phyloP scores from a whole-genome alignment of 2,329 filamentous ascomycete genomes.

The Sporothrix phasma region DNA sequence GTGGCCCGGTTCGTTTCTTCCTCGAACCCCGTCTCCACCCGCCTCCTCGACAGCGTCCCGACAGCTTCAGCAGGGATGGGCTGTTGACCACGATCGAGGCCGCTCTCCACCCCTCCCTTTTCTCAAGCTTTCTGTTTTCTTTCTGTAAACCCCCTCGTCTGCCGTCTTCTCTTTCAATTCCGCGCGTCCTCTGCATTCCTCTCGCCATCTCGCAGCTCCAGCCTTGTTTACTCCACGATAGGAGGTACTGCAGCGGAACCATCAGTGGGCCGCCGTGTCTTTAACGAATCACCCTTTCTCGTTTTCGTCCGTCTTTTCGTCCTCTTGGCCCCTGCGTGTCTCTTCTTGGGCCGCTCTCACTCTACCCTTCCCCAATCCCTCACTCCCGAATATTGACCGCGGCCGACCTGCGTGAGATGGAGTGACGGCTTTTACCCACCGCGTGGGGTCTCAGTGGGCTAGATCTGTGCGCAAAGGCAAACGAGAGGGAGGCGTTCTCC shows the following conservation, averaged over 20 bases:
- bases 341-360: neutral
- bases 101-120: slow-evolving; percentile 1
- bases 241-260: neutral
- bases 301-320: neutral
- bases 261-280: neutral
- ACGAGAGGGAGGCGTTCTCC: neutral
- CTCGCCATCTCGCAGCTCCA: neutral
- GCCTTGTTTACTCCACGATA: neutral
- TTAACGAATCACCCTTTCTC: neutral
- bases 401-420: neutral
- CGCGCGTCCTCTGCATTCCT: neutral
- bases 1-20: neutral
- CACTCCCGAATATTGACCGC: neutral
- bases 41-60: neutral
- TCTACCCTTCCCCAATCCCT: neutral
- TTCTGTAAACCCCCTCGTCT: neutral
- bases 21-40: neutral
- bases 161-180: neutral
- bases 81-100: slow-evolving; percentile 6
- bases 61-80: slow-evolving; percentile 2
- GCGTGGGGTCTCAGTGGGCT: slow-evolving; percentile 5
- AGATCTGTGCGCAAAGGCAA: neutral
- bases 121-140: neutral
- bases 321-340: neutral
- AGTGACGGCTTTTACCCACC: neutral